Conservation (phyloP, 306 rosid genomes). For the Malus domestica region ASM211411v1 NC_041798.1:33367001-33367500, state of each 20-base stretch:
- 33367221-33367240: neutral
- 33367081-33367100: slow-evolving; percentile 43
- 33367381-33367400: slow-evolving; percentile 42
- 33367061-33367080: slow-evolving; percentile 45
- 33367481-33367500: slow-evolving; percentile 29
- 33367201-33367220: no score
- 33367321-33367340: neutral
- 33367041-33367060: slow-evolving; percentile 38
- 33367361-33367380: neutral
- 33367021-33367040: slow-evolving; percentile 32
- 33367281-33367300: neutral
- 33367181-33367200: slow-evolving; percentile 29
- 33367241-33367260: neutral
- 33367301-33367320: neutral
- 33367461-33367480: slow-evolving; percentile 17
- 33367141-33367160: slow-evolving; percentile 43
- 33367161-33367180: slow-evolving; percentile 41
- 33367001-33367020: slow-evolving; percentile 48
- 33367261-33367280: neutral
- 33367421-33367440: slow-evolving; percentile 41
- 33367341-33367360: neutral
- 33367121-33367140: slow-evolving; percentile 21
- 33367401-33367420: slow-evolving; percentile 40
- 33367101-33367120: slow-evolving; percentile 24
- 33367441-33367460: slow-evolving; percentile 35